Percentiles rank a stretch among this genome's conserved stretches.
These are phyloP conservation scores for Rosa hybrid DNA, from an alignment of 331 rosid genomes.

Conservation along the genomic window DNA sequence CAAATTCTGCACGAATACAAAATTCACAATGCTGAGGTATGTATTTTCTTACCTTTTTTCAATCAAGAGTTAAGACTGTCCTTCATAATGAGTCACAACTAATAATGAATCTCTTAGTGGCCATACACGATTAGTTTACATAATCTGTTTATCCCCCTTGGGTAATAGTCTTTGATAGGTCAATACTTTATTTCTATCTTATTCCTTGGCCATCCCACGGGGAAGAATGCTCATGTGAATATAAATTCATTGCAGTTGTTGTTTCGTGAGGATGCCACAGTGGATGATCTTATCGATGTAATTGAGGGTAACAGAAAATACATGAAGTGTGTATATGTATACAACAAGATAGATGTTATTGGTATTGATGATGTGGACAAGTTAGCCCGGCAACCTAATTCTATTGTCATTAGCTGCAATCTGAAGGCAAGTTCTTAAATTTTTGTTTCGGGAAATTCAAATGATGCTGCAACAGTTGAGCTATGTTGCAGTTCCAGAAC, in stretches of 20 bases:
- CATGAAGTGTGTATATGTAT: conserved; percentile 96
- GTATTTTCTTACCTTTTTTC: conserved; percentile 5
- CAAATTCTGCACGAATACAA: conserved; percentile 98
- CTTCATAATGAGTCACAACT: conserved; percentile 6
- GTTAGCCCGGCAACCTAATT: conserved; percentile 91
- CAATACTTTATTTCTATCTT: background rate
- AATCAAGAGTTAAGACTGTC: conserved; percentile 5
- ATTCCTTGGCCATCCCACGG: conserved; percentile 1
- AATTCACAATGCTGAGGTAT: conserved; percentile 99
- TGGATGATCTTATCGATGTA: conserved; percentile 96
- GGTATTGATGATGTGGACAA: conserved; percentile 98
- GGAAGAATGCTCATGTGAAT: conserved; percentile 14
- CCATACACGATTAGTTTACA: background rate
- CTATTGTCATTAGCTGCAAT: conserved; percentile 97
- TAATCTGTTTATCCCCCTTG: background rate
- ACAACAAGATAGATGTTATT: conserved; percentile 97
- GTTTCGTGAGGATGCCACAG: conserved; percentile 98
- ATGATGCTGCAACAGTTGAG: background rate
- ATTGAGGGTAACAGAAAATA: conserved; percentile 99
- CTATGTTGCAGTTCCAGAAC: background rate
- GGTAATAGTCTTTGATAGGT: background rate
- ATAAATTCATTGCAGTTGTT: conserved; percentile 60
- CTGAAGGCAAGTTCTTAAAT: conserved; percentile 59
- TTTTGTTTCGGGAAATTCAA: conserved; percentile 12
- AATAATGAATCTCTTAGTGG: background rate